Evolutionary conservation across 2,329 filamentous ascomycete genomes (phyloP).

Genomic region (Fusarium chaquense): DNA sequence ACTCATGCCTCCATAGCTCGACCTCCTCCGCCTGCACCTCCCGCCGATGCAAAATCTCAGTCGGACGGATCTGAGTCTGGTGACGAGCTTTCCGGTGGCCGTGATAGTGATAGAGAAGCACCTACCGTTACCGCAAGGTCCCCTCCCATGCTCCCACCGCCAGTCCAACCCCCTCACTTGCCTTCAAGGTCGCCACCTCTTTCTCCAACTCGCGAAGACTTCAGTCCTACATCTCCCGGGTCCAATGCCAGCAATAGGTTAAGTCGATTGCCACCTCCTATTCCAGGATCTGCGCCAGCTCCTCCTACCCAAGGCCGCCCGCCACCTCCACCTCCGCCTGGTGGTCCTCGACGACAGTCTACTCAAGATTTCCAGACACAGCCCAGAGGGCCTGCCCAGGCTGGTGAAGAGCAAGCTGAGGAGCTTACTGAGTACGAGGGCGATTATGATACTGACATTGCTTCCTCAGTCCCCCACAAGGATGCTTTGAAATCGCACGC

Average conservation of each 20-base stretch:
- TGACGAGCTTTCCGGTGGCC: conserved; percentile 78
- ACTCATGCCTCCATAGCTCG: conserved; percentile 64
- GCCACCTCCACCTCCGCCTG: conserved; percentile 75
- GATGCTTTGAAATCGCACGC: conserved; percentile 88
- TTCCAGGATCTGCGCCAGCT: conserved; percentile 67
- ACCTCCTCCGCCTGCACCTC: conserved; percentile 64
- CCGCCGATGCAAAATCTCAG: conserved; percentile 69
- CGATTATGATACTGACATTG: conserved; percentile 98
- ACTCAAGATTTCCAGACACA: conserved; percentile 66
- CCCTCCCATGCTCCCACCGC: conserved; percentile 60
- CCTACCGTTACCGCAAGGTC: conserved; percentile 45
- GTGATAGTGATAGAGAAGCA: conserved; percentile 55
- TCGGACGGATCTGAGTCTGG: conserved; percentile 88
- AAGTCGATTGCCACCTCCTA: conserved; percentile 70
- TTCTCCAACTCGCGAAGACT: conserved; percentile 52
- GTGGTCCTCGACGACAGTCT: conserved; percentile 66
- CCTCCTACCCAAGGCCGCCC: conserved; percentile 68
- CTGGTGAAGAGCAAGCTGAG: conserved; percentile 75
- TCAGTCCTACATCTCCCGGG: conserved; percentile 59
- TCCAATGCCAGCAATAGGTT: conserved; percentile 62
- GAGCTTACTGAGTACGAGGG: conserved; percentile 96
- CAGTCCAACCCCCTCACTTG: conserved; percentile 47
- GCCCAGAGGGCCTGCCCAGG: conserved; percentile 56
- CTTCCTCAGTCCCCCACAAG: conserved; percentile 91
- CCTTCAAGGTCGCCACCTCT: conserved; percentile 52